Evolutionary conservation across 2,329 filamentous ascomycete species (phyloP), one percentile per base, ranked within the genome.

Genomic region (Chaetomium sp.): DNA sequence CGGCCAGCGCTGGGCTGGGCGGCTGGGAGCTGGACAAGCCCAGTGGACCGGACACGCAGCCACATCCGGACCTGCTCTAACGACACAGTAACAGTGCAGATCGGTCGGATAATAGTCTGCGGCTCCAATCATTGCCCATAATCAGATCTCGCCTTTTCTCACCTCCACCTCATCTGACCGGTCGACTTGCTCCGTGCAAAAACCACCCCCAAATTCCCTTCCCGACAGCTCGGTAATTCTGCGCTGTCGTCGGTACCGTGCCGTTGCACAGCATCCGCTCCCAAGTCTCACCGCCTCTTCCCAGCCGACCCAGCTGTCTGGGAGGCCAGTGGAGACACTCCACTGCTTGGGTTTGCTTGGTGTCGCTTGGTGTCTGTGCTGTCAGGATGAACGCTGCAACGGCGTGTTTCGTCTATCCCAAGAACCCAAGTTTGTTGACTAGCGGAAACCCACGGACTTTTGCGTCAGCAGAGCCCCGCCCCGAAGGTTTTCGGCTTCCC

Each of bases 301-400:
- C 33, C 27, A n/a, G n/a, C 33, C 50, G 57, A 64, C 63, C 63
- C 63, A 27, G 53, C 53, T 25, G 31, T 31, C 53, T 64, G 63
- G 63, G 51, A 51, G 57, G 31, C 57, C 21, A 21, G 63, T 56
- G 63, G 63, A 23, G 45, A 38, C 31, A 12, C 23, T 27, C 53
- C 57, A 35, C 54, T 19, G 2, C 53, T 29, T 10, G 51, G 6
- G 31, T 23, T n/a, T 35, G n/a, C n/a, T n/a, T n/a, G n/a, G n/a
- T n/a, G n/a, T n/a, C n/a, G n/a, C n/a, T n/a, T n/a, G n/a, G n/a
- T n/a, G n/a, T n/a, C n/a, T n/a, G 8, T 23, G 7, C 25, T 23
- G 33, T 29, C 9, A n/a, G 62, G 62, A 57, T 60, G 53, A 50
- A 35, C 62, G 62, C 51, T 64, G 62, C 7, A 56, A n/a, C 33